phyloP scores from a whole-genome alignment of 1,284 basidiomycete species.

The Cryptococcus sp. region DNA sequence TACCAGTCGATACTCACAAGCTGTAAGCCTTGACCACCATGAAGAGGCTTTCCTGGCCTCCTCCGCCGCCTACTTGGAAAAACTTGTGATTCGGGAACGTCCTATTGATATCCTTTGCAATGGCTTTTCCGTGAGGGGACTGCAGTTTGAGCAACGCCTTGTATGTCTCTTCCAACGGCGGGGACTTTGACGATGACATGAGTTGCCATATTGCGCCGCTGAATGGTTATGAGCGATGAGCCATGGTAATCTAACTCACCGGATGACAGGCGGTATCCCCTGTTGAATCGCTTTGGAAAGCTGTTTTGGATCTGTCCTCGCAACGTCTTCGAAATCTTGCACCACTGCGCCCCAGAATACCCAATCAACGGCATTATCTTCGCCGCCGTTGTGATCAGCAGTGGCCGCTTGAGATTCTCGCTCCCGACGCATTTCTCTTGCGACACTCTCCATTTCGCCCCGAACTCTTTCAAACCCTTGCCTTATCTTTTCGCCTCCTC shows the following conservation, averaged over 20 bases:
- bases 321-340: constrained; percentile 84
- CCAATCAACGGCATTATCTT: constrained; percentile 54
- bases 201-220: constrained; percentile 98
- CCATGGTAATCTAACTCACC: constrained; percentile 24
- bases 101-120: constrained; percentile 84
- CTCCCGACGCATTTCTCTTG: constrained; percentile 55
- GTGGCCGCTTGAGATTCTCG: constrained; percentile 65
- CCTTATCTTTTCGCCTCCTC: constrained; percentile 36
- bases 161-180: constrained; percentile 82
- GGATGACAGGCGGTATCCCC: constrained; percentile 73
- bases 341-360: constrained; percentile 97
- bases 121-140: constrained; percentile 90
- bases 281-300: constrained; percentile 86
- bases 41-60: constrained; percentile 94
- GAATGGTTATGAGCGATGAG: background rate
- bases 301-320: constrained; percentile 71
- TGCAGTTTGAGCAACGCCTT: constrained; percentile 77
- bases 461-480: constrained; percentile 50
- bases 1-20: constrained; percentile 57
- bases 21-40: constrained; percentile 98
- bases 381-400: constrained; percentile 55
- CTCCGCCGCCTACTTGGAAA: constrained; percentile 81
- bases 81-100: constrained; percentile 98
- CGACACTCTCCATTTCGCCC: constrained; percentile 49
- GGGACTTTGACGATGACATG: constrained; percentile 93